Evolutionary conservation across 805 yeast genomes (phyloP), one percentile per base, ranked within the genome.

Genomic region (Candida sakaeoensis): DNA sequence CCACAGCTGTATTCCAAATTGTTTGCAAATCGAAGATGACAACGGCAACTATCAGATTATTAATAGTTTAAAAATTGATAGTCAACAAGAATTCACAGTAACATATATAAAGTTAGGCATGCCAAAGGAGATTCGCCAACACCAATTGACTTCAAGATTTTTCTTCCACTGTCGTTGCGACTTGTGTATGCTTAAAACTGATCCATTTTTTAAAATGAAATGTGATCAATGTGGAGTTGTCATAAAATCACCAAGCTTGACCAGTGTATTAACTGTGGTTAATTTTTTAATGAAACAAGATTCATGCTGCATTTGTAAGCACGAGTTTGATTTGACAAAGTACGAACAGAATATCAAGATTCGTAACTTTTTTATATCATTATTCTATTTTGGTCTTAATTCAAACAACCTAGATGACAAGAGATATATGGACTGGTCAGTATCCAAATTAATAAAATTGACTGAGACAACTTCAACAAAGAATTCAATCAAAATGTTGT

Each of bases 1-100:
- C 37, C 74, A 68, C 49, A 61, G 69, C 5, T 69, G 74, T 46
- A 45, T 51, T 4, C 72, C 73, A 4, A 68, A 67, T 40, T 47
- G 58, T 22, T 37, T 52, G 58, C 39, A 36, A 36, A 8, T 21
- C 10, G 17, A 28, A 40, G 51, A 18, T 47, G 49, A 5, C 9
- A 40, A 47, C 8, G 17, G 14, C 5, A 26, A 33, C 7, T 17
- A 16, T 33, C 41, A 39, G 21, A 15, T 65, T n/a, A 42, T 45
- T 7, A 51, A 59, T 8, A 40, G 53, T 4, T 37, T 42, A 8
- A 36, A 43, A 3, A 43, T 67, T 9, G 32, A 33, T 2, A 29
- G 42, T 2, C 53, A 51, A 8, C 53, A 54, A 13, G 65, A 65
- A 33, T 30, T 68, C 2, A 50, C 54, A 18, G 53, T 64, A 9